A percentile compares a stretch with the other conserved stretches of the same genome.
Evolutionary conservation across 495 filamentous ascomycete genomes (phyloP).

Genomic region (Xylaria sp.): DNA sequence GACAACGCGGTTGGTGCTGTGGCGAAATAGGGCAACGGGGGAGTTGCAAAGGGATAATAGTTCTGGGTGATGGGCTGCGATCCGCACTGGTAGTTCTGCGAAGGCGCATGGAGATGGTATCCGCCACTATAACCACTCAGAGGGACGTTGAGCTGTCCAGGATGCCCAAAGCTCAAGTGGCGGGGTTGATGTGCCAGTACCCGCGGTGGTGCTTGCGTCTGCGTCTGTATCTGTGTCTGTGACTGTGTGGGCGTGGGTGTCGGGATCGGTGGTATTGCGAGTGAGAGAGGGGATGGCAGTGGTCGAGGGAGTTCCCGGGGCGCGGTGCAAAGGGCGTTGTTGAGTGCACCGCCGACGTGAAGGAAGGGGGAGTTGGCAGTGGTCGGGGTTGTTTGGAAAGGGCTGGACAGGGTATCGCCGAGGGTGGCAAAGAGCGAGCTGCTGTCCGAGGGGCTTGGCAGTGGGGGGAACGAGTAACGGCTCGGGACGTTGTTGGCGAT

Average conservation of each 20-base stretch:
- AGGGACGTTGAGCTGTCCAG: not conserved
- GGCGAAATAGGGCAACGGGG: not conserved
- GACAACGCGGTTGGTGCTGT: not conserved
- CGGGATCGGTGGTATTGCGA: not conserved
- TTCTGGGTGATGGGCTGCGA: not conserved
- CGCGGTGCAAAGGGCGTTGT: not conserved
- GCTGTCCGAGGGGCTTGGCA: slow-evolving; percentile 1
- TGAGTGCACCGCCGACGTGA: not conserved
- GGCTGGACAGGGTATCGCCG: slow-evolving; percentile 11
- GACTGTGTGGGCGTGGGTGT: not conserved
- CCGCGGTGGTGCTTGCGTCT: not conserved
- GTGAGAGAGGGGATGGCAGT: not conserved
- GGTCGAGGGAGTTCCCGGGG: not conserved
- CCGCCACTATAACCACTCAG: not conserved
- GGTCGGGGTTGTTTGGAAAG: slow-evolving; percentile 16
- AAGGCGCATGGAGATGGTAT: not conserved
- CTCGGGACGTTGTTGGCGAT: not conserved
- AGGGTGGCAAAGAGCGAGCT: slow-evolving; percentile 19
- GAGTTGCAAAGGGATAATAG: not conserved
- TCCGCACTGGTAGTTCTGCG: not conserved
- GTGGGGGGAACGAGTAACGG: slow-evolving; percentile 13
- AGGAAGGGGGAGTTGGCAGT: not conserved
- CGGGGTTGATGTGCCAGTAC: slow-evolving; percentile 3
- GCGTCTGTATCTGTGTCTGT: not conserved
- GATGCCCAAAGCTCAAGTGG: not conserved